Conservation (phyloP, 2,329 filamentous ascomycete genomes). For the Cryphonectria carpinicola region DNA sequence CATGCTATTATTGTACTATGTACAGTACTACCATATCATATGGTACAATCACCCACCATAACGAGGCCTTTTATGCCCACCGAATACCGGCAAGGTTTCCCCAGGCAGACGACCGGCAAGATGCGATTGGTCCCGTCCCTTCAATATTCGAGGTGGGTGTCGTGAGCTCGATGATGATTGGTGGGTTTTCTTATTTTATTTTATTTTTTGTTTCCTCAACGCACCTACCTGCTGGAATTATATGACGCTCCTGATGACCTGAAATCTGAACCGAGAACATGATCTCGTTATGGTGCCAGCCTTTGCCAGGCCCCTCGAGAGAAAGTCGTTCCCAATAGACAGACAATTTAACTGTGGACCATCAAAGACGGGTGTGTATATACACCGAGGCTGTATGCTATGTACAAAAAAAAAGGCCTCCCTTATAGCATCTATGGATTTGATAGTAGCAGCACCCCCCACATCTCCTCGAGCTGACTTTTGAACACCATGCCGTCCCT, state of each 20-base stretch:
- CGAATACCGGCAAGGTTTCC: neutral
- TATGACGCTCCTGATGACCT: no score
- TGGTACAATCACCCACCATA: no score
- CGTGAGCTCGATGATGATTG: neutral
- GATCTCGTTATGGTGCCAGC: neutral
- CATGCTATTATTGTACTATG: no score
- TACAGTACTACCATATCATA: no score
- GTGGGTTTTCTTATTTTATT: neutral
- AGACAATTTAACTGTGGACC: neutral
- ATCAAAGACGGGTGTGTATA: neutral
- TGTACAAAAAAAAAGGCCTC: neutral
- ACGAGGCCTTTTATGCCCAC: no score
- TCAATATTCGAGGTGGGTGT: neutral
- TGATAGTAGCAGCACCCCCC: neutral
- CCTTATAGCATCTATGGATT: neutral
- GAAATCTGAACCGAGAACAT: neutral
- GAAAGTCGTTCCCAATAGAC: neutral
- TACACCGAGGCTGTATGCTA: neutral
- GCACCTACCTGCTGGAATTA: no score
- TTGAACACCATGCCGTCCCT: neutral
- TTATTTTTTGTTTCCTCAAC: no score
- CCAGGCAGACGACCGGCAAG: neutral
- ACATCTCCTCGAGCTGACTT: neutral
- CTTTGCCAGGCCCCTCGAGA: neutral
- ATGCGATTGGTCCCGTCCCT: neutral